Evolutionary conservation across 257 asterid genomes (phyloP).

Genomic region (Solanum virginianum): DNA sequence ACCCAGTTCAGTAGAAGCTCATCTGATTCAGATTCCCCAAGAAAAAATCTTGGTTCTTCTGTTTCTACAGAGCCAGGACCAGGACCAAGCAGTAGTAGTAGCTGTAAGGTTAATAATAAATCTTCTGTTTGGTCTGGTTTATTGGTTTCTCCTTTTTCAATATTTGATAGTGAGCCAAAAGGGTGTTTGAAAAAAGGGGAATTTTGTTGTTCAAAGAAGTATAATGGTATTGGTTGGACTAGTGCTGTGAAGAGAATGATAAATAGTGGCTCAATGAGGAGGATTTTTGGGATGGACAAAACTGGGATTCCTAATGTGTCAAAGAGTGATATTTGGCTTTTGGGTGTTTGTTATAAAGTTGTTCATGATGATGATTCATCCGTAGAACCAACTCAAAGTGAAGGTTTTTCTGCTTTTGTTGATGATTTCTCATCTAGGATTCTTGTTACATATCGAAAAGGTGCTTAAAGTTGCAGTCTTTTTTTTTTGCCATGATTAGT

Average conservation of each 20-base stretch:
- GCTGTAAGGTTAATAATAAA: conserved; percentile 1
- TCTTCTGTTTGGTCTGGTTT: conserved; percentile 22
- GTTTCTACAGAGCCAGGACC: conserved; percentile 23
- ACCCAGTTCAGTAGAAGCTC: not conserved
- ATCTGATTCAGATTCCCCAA: conserved; percentile 1
- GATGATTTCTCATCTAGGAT: conserved; percentile 92
- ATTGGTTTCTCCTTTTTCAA: conserved; percentile 24
- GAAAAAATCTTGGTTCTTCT: not conserved
- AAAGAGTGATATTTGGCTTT: conserved; percentile 76
- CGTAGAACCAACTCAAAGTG: conserved; percentile 67
- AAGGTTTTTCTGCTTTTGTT: conserved; percentile 74
- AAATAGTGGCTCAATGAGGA: conserved; percentile 80
- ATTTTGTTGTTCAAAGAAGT: conserved; percentile 7
- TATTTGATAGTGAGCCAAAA: conserved; percentile 14
- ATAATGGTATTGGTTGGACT: conserved; percentile 44
- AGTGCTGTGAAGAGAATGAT: conserved; percentile 58
- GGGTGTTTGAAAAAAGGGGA: conserved; percentile 1
- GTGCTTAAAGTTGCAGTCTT: conserved; percentile 5
- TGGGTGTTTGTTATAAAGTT: conserved; percentile 72
- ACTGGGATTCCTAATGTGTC: conserved; percentile 34
- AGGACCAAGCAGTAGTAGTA: conserved; percentile 17
- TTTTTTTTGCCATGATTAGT: not conserved
- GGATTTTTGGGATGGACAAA: conserved; percentile 52
- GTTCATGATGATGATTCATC: conserved; percentile 46
- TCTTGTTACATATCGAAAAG: conserved; percentile 84